Conservation (phyloP, 2,329 filamentous ascomycete genomes). For the Aspergillus uvarum region DNA sequence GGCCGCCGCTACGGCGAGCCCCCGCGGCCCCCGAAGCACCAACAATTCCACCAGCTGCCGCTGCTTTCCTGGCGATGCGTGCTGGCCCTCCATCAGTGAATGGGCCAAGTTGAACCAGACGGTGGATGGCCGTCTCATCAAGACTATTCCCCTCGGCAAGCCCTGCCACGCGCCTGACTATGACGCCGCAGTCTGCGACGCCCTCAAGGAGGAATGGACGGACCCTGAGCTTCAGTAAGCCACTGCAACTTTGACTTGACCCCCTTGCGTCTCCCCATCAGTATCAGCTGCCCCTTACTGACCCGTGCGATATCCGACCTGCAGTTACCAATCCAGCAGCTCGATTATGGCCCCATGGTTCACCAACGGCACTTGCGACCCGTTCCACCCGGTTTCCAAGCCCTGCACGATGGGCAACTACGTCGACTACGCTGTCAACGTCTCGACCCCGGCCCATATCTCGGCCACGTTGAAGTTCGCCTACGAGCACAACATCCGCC, state of each 20-base stretch:
- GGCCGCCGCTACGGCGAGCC: background rate
- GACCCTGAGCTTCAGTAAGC: slow-evolving; percentile 48
- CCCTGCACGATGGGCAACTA: slow-evolving; percentile 33
- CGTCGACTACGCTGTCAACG: slow-evolving; percentile 39
- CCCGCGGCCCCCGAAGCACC: background rate
- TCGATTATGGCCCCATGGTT: slow-evolving; percentile 17
- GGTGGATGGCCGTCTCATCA: slow-evolving; percentile 52
- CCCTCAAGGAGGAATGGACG: slow-evolving; percentile 47
- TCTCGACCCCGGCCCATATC: slow-evolving; percentile 26
- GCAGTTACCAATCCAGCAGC: slow-evolving; percentile 4
- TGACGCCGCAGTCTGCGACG: slow-evolving; percentile 46
- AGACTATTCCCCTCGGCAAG: slow-evolving; percentile 53
- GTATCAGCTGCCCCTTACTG: background rate
- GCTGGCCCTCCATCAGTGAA: slow-evolving; percentile 5
- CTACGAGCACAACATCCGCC: slow-evolving; percentile 39
- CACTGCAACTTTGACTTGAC: background rate
- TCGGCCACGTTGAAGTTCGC: slow-evolving; percentile 25
- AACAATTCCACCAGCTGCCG: slow-evolving; percentile 2
- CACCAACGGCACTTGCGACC: slow-evolving; percentile 14
- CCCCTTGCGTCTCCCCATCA: too few species aligned
- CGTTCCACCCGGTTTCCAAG: slow-evolving; percentile 23
- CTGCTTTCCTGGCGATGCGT: slow-evolving; percentile 3
- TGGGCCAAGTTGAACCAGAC: slow-evolving; percentile 49
- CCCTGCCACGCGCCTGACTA: slow-evolving; percentile 54
- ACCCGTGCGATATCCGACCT: too few species aligned